Conservation (phyloP, 176 grass and related monocot genomes). For the Cenchrus fungigraminus region DNA sequence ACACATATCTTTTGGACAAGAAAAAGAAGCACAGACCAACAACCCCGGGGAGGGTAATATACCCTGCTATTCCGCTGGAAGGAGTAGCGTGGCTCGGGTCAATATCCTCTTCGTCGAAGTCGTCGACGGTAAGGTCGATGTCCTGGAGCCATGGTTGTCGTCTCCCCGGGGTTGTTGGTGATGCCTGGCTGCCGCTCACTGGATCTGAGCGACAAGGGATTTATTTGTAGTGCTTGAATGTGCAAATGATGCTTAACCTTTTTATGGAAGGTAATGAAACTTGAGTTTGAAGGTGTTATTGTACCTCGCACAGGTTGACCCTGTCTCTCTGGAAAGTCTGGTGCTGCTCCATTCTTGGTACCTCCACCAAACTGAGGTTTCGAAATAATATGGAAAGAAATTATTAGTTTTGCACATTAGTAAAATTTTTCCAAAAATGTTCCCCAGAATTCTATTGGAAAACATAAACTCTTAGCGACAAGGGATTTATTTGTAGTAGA, state of each 20-base stretch:
- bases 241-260: not conserved
- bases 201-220: no score
- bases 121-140: no score
- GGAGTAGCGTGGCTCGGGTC: no score
- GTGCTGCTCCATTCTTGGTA: conserved; percentile 50
- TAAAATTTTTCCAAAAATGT: not conserved
- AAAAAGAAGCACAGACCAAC: no score
- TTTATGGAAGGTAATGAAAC: conserved; percentile 15
- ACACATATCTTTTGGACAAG: no score
- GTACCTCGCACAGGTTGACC: conserved; percentile 86
- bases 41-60: no score
- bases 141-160: no score
- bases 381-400: not conserved
- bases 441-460: not conserved
- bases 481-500: not conserved
- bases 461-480: not conserved
- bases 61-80: no score
- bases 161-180: no score
- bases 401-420: not conserved
- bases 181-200: no score
- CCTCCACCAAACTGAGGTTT: conserved; percentile 49
- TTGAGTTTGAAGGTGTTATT: conserved; percentile 21
- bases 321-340: conserved; percentile 67
- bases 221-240: conserved; percentile 2
- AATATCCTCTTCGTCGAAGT: no score